Evolutionary conservation across 2,329 filamentous ascomycete genomes (phyloP).

Genomic region (Xylariaceae sp.): DNA sequence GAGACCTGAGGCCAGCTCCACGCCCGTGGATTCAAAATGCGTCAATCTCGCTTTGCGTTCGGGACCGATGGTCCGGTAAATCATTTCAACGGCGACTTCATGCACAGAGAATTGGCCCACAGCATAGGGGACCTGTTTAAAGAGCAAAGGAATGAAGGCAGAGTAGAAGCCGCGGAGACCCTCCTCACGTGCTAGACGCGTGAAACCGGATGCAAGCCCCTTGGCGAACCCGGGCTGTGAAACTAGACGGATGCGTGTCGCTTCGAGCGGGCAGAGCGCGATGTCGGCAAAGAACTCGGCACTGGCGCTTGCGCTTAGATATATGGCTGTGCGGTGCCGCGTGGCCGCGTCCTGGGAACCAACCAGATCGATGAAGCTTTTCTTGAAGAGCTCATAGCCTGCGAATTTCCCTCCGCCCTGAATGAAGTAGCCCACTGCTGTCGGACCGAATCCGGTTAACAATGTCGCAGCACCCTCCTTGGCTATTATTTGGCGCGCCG

Average conservation of each 20-base stretch:
- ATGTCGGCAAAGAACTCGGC: slow-evolving; percentile 72
- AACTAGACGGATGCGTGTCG: slow-evolving; percentile 71
- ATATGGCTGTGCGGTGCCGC: slow-evolving; percentile 51
- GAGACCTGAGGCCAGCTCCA: slow-evolving; percentile 82
- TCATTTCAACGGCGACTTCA: slow-evolving; percentile 76
- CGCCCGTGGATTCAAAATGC: slow-evolving; percentile 66
- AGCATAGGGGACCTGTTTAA: slow-evolving; percentile 89
- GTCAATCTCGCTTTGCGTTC: slow-evolving; percentile 62
- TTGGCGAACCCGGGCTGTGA: slow-evolving; percentile 73
- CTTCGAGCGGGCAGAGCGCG: slow-evolving; percentile 84
- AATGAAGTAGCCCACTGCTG: slow-evolving; percentile 80
- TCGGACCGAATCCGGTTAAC: slow-evolving; percentile 78
- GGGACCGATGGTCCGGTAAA: slow-evolving; percentile 64
- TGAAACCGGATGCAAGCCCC: slow-evolving; percentile 66
- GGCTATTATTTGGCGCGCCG: slow-evolving; percentile 70
- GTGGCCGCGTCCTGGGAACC: slow-evolving; percentile 47
- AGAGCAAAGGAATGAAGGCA: slow-evolving; percentile 79
- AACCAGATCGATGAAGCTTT: slow-evolving; percentile 68
- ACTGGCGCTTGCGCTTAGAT: slow-evolving; percentile 64
- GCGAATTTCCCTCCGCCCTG: slow-evolving; percentile 89
- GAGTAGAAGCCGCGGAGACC: slow-evolving; percentile 82
- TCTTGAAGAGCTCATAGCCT: slow-evolving; percentile 93
- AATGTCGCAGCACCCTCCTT: slow-evolving; percentile 76
- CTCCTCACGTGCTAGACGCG: slow-evolving; percentile 69
- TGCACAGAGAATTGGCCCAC: slow-evolving; percentile 93